Percentiles rank a stretch among this genome's conserved stretches.
Evolutionary conservation across 2,329 filamentous ascomycete genomes (phyloP).

Genomic region (Penicillium crustosum): DNA sequence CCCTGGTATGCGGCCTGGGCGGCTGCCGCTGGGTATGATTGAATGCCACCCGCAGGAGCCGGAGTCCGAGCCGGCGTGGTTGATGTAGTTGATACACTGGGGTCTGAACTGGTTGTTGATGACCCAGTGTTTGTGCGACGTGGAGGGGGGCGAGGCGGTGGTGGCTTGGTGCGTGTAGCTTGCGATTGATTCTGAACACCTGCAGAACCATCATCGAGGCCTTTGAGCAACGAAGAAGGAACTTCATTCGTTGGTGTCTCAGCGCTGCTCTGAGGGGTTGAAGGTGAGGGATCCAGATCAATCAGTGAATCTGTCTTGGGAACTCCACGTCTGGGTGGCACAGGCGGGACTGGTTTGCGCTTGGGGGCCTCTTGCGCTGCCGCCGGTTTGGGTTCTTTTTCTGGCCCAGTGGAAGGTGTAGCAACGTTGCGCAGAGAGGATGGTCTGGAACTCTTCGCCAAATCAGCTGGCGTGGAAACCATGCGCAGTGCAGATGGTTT

Average conservation of each 20-base stretch:
- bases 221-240: conserved; percentile 6
- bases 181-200: conserved; percentile 6
- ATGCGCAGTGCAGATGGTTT: conserved; percentile 47
- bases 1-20: conserved; percentile 32
- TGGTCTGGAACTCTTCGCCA: background rate
- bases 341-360: conserved; percentile 39
- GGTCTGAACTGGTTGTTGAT: conserved; percentile 18
- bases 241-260: conserved; percentile 12
- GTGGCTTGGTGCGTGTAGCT: conserved; percentile 24
- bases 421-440: conserved; percentile 6
- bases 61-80: conserved; percentile 6
- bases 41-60: conserved; percentile 19
- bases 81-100: conserved; percentile 11
- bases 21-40: conserved; percentile 29
- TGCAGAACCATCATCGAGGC: conserved; percentile 1
- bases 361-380: conserved; percentile 27
- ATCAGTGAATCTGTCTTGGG: conserved; percentile 20
- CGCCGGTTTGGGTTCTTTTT: background rate
- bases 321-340: conserved; percentile 37
- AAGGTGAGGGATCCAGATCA: conserved; percentile 20
- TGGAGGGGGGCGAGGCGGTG: conserved; percentile 34
- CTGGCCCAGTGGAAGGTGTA: background rate
- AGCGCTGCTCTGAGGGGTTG: conserved; percentile 31
- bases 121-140: conserved; percentile 33
- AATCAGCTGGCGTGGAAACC: conserved; percentile 28